A percentile compares a stretch with the other conserved stretches of the same genome.
phyloP scores from a whole-genome alignment of 78 protist species.

The Protostelium mycophagum region DNA sequence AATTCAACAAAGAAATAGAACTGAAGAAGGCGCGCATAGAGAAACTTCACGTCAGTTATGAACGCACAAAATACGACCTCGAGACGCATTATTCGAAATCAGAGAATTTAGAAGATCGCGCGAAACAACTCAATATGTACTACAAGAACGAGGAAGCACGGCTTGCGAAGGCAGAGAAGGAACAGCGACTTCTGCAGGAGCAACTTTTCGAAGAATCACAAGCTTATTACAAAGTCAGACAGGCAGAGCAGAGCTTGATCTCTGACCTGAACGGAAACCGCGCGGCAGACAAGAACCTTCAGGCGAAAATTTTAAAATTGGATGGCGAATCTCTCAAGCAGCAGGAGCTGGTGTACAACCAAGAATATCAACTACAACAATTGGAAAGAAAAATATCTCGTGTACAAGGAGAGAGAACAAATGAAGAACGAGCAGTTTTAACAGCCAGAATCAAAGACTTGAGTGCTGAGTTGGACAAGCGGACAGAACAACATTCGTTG shows the following conservation, averaged over 20 bases:
- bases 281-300: constrained; percentile 45
- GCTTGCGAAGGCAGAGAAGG: constrained; percentile 20
- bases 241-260: constrained; percentile 29
- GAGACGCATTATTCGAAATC: neutral
- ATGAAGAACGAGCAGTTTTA: constrained; percentile 50
- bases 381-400: constrained; percentile 69
- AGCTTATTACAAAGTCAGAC: constrained; percentile 34
- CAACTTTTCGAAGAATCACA: constrained; percentile 39
- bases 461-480: constrained; percentile 25
- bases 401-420: constrained; percentile 56
- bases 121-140: constrained; percentile 16
- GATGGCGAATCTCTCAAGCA: constrained; percentile 66
- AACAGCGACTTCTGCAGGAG: constrained; percentile 37
- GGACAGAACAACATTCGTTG: constrained; percentile 4
- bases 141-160: constrained; percentile 4
- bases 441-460: constrained; percentile 35
- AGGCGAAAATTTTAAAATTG: constrained; percentile 28
- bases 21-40: neutral
- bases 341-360: constrained; percentile 77
- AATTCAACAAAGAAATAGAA: neutral
- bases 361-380: constrained; percentile 75
- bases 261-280: constrained; percentile 68
- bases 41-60: neutral
- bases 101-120: constrained; percentile 29
- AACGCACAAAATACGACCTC: neutral